Evolutionary conservation across 177 flowering plant genomes (phyloP).

Genomic region (Vitis hybrid): DNA sequence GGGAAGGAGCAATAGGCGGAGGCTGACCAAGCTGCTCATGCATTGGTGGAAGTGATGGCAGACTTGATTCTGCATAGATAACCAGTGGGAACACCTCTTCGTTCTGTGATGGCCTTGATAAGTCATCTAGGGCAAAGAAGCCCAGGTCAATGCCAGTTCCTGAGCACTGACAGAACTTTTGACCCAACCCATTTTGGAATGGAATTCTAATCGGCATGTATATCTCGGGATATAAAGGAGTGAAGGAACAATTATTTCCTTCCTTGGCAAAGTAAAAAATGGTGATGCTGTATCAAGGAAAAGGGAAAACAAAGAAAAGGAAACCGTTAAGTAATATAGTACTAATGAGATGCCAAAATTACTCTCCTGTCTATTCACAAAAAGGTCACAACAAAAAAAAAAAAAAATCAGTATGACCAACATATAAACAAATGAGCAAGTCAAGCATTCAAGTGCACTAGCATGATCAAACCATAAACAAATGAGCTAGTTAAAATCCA

Average conservation of each 20-base stretch:
- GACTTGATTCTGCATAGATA: slow-evolving; percentile 14
- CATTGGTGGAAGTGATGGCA: neutral
- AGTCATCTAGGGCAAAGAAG: slow-evolving; percentile 23
- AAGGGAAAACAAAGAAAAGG: neutral
- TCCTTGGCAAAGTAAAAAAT: slow-evolving; percentile 28
- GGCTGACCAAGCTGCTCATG: slow-evolving; percentile 1
- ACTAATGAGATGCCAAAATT: too few species aligned
- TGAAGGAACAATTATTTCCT: slow-evolving; percentile 18
- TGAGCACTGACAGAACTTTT: slow-evolving; percentile 20
- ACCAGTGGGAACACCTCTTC: slow-evolving; percentile 30
- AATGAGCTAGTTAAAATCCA: too few species aligned
- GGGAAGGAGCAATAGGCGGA: neutral
- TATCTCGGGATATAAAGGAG: slow-evolving; percentile 16
- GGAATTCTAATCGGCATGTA: slow-evolving; percentile 13
- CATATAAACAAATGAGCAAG: too few species aligned
- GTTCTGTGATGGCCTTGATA: slow-evolving; percentile 19
- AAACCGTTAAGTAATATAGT: too few species aligned
- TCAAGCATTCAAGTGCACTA: too few species aligned
- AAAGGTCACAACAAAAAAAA: too few species aligned
- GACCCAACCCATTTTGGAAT: slow-evolving; percentile 24
- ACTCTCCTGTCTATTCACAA: neutral
- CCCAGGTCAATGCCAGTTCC: slow-evolving; percentile 31
- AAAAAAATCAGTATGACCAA: too few species aligned
- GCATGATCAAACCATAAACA: too few species aligned
- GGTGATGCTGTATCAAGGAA: slow-evolving; percentile 19